Evolutionary conservation across 2,329 filamentous ascomycete genomes (phyloP), one percentile per base, ranked within the genome.

Genomic region (Zymoseptoria pseudotritici): DNA sequence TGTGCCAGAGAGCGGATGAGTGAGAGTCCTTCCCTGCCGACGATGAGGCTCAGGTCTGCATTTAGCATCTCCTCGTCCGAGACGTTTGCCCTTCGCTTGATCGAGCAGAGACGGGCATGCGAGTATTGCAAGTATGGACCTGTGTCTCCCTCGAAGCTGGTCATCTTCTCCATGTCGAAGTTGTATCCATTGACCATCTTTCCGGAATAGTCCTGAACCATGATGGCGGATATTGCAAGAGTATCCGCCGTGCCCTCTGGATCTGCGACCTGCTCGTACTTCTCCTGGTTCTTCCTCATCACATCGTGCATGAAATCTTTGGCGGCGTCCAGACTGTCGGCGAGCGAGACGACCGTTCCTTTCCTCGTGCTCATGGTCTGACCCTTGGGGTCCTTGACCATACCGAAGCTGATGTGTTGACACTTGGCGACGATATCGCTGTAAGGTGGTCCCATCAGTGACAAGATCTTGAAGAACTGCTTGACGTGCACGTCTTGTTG

Each of bases 131-230:
- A 82, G 73, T 92, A 92, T 11, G 89, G 89, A 7, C 90, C 90
- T 2, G 90, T 94, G 73, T 93, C 89, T 50, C 89, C 89, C 76
- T 94, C 89, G 66, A 92, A 92, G 2, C 87, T 89, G 7, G 86
- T 89, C 88, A 94, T 92, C 65, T 84, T 82, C 61, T 90, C 85
- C 80, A 91, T 86, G 77, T 92, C 87, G 76, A 93, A 92, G 59
- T 82, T 79, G 74, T 88, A 86, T 68, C 83, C 82, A 75, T 86
- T 85, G 71, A 86, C 79, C 87, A 90, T 85, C 84, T 97, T 97
- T 74, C 93, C 94, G 66, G 85, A 89, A 91, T 97, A 96, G 72
- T 97, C 94, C 76, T 97, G 93, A 20, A 96, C 91, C 91, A 97
- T 97, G 72, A 97, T 93, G 71, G 89, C 88, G 65, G 89, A 92